These are phyloP conservation scores for Thielaviopsis ethacetica DNA, from an alignment of 2,329 filamentous ascomycete species.

Conservation along the genomic window DNA sequence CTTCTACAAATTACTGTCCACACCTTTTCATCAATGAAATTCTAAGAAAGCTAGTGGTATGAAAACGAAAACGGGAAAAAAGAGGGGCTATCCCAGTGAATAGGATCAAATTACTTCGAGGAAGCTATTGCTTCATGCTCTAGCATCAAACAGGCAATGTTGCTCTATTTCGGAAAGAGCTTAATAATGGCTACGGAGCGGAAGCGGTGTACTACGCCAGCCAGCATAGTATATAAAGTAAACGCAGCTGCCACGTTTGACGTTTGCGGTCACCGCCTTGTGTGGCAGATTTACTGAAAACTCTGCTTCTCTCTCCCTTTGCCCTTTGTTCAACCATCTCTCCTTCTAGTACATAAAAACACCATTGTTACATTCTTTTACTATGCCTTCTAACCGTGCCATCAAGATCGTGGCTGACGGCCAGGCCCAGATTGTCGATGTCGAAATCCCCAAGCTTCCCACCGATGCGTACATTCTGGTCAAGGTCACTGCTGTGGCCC, in stretches of 20 bases:
- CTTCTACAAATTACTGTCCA: not conserved
- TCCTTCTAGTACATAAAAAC: not conserved
- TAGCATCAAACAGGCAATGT: not conserved
- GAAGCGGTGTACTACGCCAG: not conserved
- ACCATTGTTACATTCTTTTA: not conserved
- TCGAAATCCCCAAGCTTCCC: conserved; percentile 13
- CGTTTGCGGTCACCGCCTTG: not conserved
- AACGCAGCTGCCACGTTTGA: not conserved
- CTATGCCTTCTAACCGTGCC: conserved; percentile 7
- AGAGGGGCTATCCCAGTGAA: not conserved
- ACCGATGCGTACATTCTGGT: conserved; percentile 20
- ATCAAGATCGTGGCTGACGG: conserved; percentile 3
- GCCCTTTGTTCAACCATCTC: not conserved
- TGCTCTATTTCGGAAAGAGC: not conserved
- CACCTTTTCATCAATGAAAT: too few relatives aligned
- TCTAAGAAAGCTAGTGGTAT: not conserved
- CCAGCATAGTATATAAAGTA: not conserved
- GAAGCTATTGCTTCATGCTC: too few relatives aligned
- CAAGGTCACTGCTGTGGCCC: conserved; percentile 20
- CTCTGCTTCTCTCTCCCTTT: not conserved
- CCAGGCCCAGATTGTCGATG: conserved; percentile 19
- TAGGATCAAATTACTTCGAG: too few relatives aligned
- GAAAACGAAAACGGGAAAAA: not conserved
- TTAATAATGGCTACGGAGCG: not conserved
- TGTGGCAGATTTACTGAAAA: too few relatives aligned